Evolutionary conservation across 2,329 filamentous ascomycete genomes (phyloP), one percentile per base, ranked within the genome.

Genomic region (Laburnicola sp.): DNA sequence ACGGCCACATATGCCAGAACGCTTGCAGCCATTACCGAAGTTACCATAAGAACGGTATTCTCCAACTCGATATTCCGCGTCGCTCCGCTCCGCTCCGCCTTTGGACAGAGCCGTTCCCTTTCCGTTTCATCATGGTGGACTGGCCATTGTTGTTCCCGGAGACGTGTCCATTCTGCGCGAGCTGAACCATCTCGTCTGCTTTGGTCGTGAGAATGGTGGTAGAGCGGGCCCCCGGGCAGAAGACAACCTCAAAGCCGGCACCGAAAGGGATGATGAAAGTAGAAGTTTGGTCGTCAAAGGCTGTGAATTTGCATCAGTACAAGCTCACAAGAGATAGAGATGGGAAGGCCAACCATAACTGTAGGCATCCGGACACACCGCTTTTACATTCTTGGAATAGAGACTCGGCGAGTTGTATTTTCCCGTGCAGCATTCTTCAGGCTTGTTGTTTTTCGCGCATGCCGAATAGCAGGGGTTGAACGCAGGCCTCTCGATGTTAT

Each of bases 351-450:
- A 44, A 87, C 86, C 79, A 69, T 83, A 95, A 64, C 86, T 90
- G 74, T 94, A 95, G 2, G 89, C 89, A 72, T 95, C 90, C 0
- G 90, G 89, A 67, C 90, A 95, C 9, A 93, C 80, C 3, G 74
- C 75, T 76, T 95, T 94, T 46, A 88, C 87, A 8, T 78, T 78
- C 51, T 77, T 82, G 58, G 86, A 85, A 74, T 92, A 94, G 35
- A 82, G 73, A 44, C 85, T 85, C 2, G 87, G 81, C 34, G 80
- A 80, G 63, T 86, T 78, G 72, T 87, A 88, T 9, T 80, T 71
- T 38, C 88, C 89, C 11, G 85, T 86, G 71, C 90, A 94, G 75
- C 90, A 95, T 69, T 93, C 88, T 60, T 80, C 73, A 23, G 86
- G 81, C 6, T 75, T 75, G 54, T 85, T 84, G 43, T 83, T 86